These are phyloP conservation scores for Hypoxylon trugodes DNA, from an alignment of 495 filamentous ascomycete species.

Conservation along the genomic window DNA sequence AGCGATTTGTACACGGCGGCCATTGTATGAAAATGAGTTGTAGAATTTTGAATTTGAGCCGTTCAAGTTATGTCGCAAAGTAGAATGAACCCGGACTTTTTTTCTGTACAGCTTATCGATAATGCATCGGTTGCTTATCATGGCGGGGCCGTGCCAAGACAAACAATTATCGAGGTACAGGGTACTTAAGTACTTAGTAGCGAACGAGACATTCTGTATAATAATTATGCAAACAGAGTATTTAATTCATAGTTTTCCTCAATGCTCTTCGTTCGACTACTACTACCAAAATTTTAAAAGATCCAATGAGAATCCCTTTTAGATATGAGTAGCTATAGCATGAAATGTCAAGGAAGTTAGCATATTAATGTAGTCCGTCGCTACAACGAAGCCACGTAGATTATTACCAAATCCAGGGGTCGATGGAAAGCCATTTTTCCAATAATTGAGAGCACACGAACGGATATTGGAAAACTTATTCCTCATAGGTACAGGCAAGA, in stretches of 20 bases:
- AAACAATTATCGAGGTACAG: constrained; percentile 4
- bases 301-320: no score
- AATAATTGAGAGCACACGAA: background rate
- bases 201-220: background rate
- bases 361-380: background rate
- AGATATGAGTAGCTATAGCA: no score
- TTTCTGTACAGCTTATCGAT: constrained; percentile 34
- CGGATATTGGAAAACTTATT: background rate
- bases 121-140: constrained; percentile 14
- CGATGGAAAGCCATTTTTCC: background rate
- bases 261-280: no score
- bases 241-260: no score
- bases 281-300: no score
- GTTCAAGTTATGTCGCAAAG: constrained; percentile 19
- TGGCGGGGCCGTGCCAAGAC: constrained; percentile 15
- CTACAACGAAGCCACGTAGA: constrained; percentile 15
- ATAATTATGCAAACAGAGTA: constrained; percentile 1
- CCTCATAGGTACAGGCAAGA: constrained; percentile 16
- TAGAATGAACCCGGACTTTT: constrained; percentile 44
- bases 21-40: constrained; percentile 63
- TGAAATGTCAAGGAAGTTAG: no score
- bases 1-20: constrained; percentile 93
- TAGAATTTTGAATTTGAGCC: background rate
- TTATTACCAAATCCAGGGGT: constrained; percentile 8
- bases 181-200: background rate